These are phyloP conservation scores for Phyllosticta ampelicida DNA, from an alignment of 2,329 filamentous ascomycete species.

Conservation along the genomic window DNA sequence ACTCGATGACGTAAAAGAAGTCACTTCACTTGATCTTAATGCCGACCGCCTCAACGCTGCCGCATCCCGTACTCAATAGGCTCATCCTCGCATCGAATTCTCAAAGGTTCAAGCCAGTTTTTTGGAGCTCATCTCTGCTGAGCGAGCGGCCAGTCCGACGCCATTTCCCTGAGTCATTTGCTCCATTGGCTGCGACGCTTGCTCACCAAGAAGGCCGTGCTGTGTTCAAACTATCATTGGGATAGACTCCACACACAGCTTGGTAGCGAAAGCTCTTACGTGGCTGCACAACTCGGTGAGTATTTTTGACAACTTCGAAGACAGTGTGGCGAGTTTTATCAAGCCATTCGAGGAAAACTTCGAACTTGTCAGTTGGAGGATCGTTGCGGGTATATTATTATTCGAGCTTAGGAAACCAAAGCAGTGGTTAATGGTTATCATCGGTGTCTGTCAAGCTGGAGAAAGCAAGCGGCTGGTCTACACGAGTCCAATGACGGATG, in stretches of 20 bases:
- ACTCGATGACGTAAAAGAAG: slow-evolving; percentile 7
- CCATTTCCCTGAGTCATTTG: slow-evolving; percentile 23
- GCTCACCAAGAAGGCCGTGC: slow-evolving; percentile 20
- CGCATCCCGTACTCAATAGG: slow-evolving; percentile 15
- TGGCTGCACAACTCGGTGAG: slow-evolving; percentile 26
- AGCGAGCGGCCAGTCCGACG: slow-evolving; percentile 29
- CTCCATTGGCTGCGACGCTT: neutral
- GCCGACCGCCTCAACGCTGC: slow-evolving; percentile 23
- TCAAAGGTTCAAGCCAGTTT: neutral
- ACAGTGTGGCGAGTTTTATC: slow-evolving; percentile 25
- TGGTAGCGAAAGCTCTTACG: slow-evolving; percentile 19
- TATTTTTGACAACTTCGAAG: slow-evolving; percentile 32
- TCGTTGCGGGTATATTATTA: slow-evolving; percentile 31
- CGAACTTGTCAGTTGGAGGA: slow-evolving; percentile 28
- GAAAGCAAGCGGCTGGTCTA: no score
- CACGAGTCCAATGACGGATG: no score
- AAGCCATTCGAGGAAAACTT: slow-evolving; percentile 27
- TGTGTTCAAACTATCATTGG: slow-evolving; percentile 32
- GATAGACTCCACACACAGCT: slow-evolving; percentile 17
- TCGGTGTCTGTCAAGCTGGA: no score
- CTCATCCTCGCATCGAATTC: slow-evolving; percentile 15
- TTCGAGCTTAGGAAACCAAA: slow-evolving; percentile 25
- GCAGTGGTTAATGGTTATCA: neutral
- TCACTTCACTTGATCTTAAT: slow-evolving; percentile 20
- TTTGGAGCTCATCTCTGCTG: slow-evolving; percentile 11